Base-by-base conservation (phyloP, 192 early-diverging fungal genomes). In the Backusella australiensis region DNA sequence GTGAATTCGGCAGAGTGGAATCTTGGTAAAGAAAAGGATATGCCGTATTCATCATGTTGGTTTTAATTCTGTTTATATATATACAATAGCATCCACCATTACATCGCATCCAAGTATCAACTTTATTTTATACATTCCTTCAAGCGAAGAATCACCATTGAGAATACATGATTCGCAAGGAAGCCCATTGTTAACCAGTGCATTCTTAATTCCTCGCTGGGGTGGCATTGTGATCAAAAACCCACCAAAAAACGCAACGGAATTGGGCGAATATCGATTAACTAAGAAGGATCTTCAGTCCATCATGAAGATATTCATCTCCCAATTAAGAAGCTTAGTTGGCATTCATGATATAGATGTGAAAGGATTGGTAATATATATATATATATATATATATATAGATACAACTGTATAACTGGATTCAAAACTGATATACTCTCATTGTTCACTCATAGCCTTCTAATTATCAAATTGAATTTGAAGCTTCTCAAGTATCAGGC, bases 1-100 rank as follows among this genome's bases (percentile, higher is more conserved):
- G 90, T 97, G 71, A 98, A 98, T 81, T 92, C 95, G 69, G 95
- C 95, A 6, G 96, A 97, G 77, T 99, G 98, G 98, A 97, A 95
- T 82, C 82, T 96, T 36, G 93, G 93, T 92, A 83, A 68, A 78
- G n/a, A 9, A 12, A 19, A 41, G 44, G 41, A 34, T 59, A 34
- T 7, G 2, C 8, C 11, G 11, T 39, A 9, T 2, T 38, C 6
- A 38, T 0, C 38, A 39, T 8, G 8, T 12, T 39, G 38, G 38
- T 39, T 17, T 44, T 17, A 44, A 44, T 44, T 17, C 4, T 44
- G 15, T 44, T 14, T 44, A 15, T 17, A 44, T 44, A 44, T 17
- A 14, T 71, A 32, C 32, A 29, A 29, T 90, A 84, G 97, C 96
- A 14, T 97, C 96, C 2, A 91, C 88, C 14, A 94, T 97, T 12